Conservation (phyloP, 2,329 filamentous ascomycete genomes). For the Talaromyces sp. region DNA sequence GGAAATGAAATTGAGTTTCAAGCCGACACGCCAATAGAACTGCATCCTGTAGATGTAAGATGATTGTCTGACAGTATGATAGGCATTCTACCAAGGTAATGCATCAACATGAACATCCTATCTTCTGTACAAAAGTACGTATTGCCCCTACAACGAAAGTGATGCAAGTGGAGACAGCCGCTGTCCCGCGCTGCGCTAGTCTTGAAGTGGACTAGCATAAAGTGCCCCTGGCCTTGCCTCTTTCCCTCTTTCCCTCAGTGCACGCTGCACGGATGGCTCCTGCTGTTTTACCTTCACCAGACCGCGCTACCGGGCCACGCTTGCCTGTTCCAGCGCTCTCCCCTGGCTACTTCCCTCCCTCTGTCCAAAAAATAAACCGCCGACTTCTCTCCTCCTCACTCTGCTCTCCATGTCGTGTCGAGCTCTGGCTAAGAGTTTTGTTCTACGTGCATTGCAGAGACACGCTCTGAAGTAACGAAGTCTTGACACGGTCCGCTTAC, state of each 20-base stretch:
- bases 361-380: background rate
- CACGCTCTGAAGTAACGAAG: background rate
- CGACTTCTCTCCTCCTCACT: background rate
- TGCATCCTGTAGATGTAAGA: background rate
- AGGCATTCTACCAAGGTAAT: background rate
- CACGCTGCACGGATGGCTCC: background rate
- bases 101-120: background rate
- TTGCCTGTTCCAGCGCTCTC: constrained; percentile 5
- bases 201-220: background rate
- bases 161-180: background rate
- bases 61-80: background rate
- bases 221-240: background rate
- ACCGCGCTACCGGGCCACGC: constrained; percentile 14
- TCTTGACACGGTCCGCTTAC: background rate
- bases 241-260: background rate
- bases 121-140: too few relatives aligned
- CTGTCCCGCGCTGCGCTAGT: constrained; percentile 6
- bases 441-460: background rate
- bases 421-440: constrained; percentile 1
- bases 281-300: background rate
- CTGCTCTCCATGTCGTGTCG: background rate
- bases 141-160: too few relatives aligned
- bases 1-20: background rate
- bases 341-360: background rate
- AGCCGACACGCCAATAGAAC: background rate